Evolutionary conservation across 129 eudicot species (phyloP).

Genomic region (Flaveria sonorensis): DNA sequence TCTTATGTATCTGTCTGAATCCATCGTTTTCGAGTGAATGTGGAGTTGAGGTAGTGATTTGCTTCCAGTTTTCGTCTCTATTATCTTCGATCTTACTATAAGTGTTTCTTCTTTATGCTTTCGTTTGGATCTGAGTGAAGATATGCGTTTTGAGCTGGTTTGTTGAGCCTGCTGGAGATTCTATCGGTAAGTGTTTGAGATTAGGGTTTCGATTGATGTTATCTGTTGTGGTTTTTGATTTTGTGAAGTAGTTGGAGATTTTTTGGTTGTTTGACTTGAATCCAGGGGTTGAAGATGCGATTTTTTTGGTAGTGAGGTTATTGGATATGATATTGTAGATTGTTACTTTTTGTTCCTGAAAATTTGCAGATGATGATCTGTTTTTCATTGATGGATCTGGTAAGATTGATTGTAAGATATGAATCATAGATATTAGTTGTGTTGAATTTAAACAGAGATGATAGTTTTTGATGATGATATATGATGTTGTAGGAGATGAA

Average conservation of each 20-base stretch:
- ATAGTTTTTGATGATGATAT: too few species aligned
- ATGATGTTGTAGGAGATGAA: too few species aligned
- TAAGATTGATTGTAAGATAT: background rate
- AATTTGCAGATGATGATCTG: background rate
- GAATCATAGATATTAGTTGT: background rate
- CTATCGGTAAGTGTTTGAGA: constrained; percentile 34
- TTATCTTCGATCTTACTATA: constrained; percentile 33
- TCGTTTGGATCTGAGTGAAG: constrained; percentile 31
- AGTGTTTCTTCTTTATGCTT: background rate
- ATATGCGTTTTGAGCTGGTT: constrained; percentile 10
- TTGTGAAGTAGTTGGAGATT: background rate
- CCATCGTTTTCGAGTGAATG: constrained; percentile 46
- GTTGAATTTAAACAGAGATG: background rate
- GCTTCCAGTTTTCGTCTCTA: constrained; percentile 40
- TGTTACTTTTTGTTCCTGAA: background rate
- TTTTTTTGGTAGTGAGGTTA: constrained; percentile 8
- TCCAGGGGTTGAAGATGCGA: constrained; percentile 30
- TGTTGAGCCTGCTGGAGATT: constrained; percentile 5
- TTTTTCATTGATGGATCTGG: background rate
- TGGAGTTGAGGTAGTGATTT: constrained; percentile 37
- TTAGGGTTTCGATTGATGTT: background rate
- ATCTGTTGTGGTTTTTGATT: constrained; percentile 4
- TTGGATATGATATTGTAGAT: constrained; percentile 19
- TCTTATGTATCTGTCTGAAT: constrained; percentile 24
- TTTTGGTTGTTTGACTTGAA: constrained; percentile 31